Conservation (phyloP, 2,329 filamentous ascomycete species). For the Aspergillus sp. region DNA sequence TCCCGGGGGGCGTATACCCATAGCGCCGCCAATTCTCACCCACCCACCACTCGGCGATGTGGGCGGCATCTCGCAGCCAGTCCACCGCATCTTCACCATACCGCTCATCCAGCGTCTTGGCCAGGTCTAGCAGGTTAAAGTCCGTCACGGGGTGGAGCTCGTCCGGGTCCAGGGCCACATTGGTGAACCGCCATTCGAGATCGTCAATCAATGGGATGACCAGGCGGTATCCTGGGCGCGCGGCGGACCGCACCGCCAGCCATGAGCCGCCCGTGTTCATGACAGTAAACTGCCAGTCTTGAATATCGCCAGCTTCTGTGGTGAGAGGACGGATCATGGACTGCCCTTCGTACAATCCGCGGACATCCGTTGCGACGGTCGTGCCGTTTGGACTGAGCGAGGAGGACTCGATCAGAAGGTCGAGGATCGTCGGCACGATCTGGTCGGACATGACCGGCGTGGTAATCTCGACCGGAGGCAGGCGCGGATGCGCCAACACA, state of each 20-base stretch:
- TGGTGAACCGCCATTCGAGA: conserved; percentile 33
- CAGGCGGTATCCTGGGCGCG: conserved; percentile 25
- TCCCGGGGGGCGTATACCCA: conserved; percentile 8
- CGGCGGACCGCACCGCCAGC: conserved; percentile 31
- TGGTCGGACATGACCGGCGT: conserved; percentile 29
- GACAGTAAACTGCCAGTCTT: conserved; percentile 35
- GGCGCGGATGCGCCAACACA: conserved; percentile 31
- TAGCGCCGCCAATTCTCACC: conserved; percentile 29
- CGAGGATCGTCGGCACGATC: conserved; percentile 32
- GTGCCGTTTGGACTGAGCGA: conserved; percentile 25
- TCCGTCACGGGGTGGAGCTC: conserved; percentile 22
- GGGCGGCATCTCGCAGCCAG: conserved; percentile 24
- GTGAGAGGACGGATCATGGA: conserved; percentile 30
- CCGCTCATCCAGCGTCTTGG: conserved; percentile 14
- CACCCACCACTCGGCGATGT: conserved; percentile 31
- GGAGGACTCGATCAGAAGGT: conserved; percentile 30
- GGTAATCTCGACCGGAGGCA: conserved; percentile 28
- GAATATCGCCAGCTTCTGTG: conserved; percentile 17
- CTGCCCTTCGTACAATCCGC: conserved; percentile 32
- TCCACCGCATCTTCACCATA: conserved; percentile 19
- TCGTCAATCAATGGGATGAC: conserved; percentile 32
- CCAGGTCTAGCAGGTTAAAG: conserved; percentile 24
- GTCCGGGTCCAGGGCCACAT: conserved; percentile 25
- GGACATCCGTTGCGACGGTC: conserved; percentile 23
- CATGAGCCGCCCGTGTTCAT: conserved; percentile 36